Base-by-base conservation (phyloP, 192 early-diverging fungal genomes). In the Jimgerdemannia lactiflua region DNA sequence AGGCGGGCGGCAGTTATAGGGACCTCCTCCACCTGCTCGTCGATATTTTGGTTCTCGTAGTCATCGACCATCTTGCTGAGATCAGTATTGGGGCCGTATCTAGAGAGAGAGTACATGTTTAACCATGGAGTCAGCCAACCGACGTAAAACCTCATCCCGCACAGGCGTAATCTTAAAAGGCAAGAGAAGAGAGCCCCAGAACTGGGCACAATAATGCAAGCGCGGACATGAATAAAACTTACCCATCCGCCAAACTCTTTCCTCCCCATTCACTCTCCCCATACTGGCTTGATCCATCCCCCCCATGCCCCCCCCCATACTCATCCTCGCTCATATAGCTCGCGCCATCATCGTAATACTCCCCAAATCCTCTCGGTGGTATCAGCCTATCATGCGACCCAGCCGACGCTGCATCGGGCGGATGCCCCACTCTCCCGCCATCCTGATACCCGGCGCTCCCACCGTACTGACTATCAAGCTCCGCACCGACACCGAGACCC, bases 21-120 rank as follows among this genome's bases (percentile, higher is more conserved):
- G 18, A 89, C 69, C 71, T 86, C 86, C 75, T 91, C 89, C 42
- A 88, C 82, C 11, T 79, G 69, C 39, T 87, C 85, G 39, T 85
- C 82, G 18, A 74, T 42, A 18, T 10, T 18, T 68, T 75, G 78
- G 49, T 49, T 59, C 29, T 74, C 70, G 39, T 79, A 77, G 49
- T 83, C 81, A 77, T 83, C 75, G 14, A 83, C 66, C 81, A 83
- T 82, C 68, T 79, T 78, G 54, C 81, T 78, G 77, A 82, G 78
- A 65, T 82, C 81, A 67, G 76, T 78, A 39, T 82, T 82, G 19
- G 81, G 81, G 17, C 81, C 81, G 69, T 79, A 83, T 4, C 81
- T 78, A 19, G 72, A 71, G 40, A 69, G 74, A 3, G 69, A 79
- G 7, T 59, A 10, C 14, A 29, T 29, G 29, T 29, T 29, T 29